Percentiles rank a stretch among this genome's conserved stretches.
Evolutionary conservation across 257 asterid species (phyloP).

Genomic region (Solanum okadae): DNA sequence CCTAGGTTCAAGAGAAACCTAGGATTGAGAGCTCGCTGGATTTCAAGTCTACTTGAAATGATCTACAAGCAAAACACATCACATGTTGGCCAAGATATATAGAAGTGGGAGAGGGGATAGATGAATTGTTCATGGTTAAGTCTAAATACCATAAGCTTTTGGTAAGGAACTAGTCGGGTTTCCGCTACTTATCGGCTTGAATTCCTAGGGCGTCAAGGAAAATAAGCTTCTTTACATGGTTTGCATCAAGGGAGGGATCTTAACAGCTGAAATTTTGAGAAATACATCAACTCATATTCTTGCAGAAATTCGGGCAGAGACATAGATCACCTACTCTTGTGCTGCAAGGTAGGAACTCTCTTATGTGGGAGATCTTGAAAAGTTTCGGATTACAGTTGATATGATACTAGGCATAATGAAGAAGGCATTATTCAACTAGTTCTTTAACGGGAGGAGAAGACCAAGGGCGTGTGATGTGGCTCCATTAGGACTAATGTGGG

Average conservation of each 20-base stretch:
- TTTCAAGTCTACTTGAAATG: too few relatives aligned
- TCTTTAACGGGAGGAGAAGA: background rate
- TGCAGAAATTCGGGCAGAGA: too few relatives aligned
- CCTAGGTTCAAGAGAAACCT: too few relatives aligned
- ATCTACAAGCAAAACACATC: too few relatives aligned
- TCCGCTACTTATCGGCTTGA: background rate
- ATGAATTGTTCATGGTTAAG: too few relatives aligned
- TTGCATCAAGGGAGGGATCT: background rate
- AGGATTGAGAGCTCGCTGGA: too few relatives aligned
- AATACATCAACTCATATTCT: too few relatives aligned
- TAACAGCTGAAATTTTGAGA: too few relatives aligned
- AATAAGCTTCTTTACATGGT: background rate
- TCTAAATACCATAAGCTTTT: too few relatives aligned
- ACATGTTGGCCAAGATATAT: too few relatives aligned
- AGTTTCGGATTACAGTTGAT: background rate
- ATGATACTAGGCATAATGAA: background rate
- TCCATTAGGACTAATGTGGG: background rate
- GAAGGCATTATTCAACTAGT: background rate
- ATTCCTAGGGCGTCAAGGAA: background rate
- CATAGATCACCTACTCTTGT: background rate
- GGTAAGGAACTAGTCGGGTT: too few relatives aligned
- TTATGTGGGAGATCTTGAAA: background rate
- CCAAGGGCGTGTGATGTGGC: background rate
- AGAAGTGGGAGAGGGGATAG: too few relatives aligned
- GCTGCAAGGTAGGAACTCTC: background rate